phyloP scores from a whole-genome alignment of 73 alveolate genomes.

The Durusdinium trenchii region DNA sequence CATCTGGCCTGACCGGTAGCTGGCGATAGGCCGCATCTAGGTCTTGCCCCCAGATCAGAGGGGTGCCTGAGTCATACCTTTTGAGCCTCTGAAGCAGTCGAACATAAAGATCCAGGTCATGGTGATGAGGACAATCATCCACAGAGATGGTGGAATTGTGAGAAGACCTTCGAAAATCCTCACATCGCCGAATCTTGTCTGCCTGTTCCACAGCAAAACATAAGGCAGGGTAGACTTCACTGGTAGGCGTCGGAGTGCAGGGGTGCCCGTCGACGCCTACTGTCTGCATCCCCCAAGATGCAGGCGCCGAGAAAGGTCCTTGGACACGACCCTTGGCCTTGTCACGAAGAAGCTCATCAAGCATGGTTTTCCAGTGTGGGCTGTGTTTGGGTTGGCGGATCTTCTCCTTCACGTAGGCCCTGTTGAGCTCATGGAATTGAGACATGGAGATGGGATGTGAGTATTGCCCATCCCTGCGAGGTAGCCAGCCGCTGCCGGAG shows the following conservation, averaged over 20 bases:
- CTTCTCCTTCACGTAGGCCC: background rate
- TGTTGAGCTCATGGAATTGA: background rate
- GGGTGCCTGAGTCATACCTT: background rate
- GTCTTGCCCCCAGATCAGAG: background rate
- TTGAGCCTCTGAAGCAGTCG: background rate
- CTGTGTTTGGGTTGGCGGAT: background rate
- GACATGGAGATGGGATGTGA: background rate
- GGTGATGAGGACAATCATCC: background rate
- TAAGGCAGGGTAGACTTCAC: background rate
- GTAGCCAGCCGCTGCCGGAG: background rate
- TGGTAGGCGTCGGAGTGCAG: background rate
- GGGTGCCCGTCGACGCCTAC: background rate
- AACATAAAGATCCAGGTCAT: background rate
- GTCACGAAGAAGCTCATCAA: background rate
- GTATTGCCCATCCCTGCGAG: background rate
- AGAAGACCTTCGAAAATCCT: background rate
- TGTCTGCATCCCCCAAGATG: background rate
- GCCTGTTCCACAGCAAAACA: background rate
- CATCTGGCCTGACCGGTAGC: background rate
- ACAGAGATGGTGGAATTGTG: background rate
- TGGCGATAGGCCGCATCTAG: background rate
- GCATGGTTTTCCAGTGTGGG: background rate
- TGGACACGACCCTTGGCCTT: background rate
- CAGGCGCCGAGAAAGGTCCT: background rate
- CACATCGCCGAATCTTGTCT: background rate